Percentiles rank a stretch among this genome's conserved stretches.
Conservation (phyloP, 441 rosid genomes). For the Daphne laureola region DNA sequence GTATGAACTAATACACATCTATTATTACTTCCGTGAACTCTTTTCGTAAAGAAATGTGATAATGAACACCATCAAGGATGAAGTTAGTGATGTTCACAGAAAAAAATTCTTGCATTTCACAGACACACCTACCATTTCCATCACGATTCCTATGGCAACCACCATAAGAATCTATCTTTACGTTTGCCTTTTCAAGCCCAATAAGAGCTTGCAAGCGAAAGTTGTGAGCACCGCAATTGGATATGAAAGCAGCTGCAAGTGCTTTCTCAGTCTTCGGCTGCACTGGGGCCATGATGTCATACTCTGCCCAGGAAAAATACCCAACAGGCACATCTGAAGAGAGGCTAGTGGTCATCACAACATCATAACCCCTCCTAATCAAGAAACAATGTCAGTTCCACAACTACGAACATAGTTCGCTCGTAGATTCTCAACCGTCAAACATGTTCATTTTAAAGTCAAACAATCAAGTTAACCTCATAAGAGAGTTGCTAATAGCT, state of each 20-base stretch:
- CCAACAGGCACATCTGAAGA: constrained; percentile 89
- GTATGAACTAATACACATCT: too few species aligned
- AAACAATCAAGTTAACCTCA: too few species aligned
- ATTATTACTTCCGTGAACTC: too few species aligned
- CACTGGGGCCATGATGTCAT: constrained; percentile 75
- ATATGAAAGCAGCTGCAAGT: constrained; percentile 80
- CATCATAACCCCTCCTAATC: constrained; percentile 49
- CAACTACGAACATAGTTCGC: not conserved
- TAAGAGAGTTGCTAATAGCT: too few species aligned
- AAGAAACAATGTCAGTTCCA: constrained; percentile 7
- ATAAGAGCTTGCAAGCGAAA: constrained; percentile 72
- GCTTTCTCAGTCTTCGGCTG: constrained; percentile 70
- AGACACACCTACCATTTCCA: constrained; percentile 39
- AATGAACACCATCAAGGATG: too few species aligned
- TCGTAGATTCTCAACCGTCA: not conserved
- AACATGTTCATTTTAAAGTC: not conserved
- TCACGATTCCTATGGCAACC: constrained; percentile 60
- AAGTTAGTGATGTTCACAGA: too few species aligned
- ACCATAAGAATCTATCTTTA: constrained; percentile 72
- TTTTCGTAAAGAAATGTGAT: not conserved
- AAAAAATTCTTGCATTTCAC: too few species aligned
- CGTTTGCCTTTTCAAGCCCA: constrained; percentile 39
- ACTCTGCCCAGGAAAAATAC: constrained; percentile 86
- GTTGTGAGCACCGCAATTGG: constrained; percentile 68
- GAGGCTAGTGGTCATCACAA: constrained; percentile 83